A percentile compares a stretch with the other conserved stretches of the same genome.
Conservation (phyloP, 2,329 filamentous ascomycete species). For the Coniella lustricola region DNA sequence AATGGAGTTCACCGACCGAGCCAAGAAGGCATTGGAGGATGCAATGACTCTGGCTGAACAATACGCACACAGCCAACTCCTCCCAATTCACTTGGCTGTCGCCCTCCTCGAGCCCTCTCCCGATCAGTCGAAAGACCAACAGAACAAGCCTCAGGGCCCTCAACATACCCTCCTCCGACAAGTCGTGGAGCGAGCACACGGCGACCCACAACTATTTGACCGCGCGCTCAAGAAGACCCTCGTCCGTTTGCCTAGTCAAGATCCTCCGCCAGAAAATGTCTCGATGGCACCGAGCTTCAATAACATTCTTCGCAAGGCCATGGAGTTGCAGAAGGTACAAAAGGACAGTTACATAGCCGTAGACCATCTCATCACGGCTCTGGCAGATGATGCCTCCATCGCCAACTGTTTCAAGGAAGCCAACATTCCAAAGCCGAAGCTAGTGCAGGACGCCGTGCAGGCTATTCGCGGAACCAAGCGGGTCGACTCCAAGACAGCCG, state of each 20-base stretch:
- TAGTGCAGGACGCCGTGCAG: slow-evolving; percentile 84
- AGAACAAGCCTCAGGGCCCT: slow-evolving; percentile 60
- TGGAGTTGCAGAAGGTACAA: slow-evolving; percentile 92
- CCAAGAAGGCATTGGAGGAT: slow-evolving; percentile 82
- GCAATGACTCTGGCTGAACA: slow-evolving; percentile 82
- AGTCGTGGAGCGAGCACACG: slow-evolving; percentile 87
- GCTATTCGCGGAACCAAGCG: slow-evolving; percentile 87
- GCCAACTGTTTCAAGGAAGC: slow-evolving; percentile 71
- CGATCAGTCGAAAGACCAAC: slow-evolving; percentile 75
- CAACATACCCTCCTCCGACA: slow-evolving; percentile 81
- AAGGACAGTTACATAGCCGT: slow-evolving; percentile 93
- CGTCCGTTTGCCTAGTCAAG: slow-evolving; percentile 86
- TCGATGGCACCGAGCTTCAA: slow-evolving; percentile 76
- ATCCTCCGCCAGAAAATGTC: slow-evolving; percentile 85
- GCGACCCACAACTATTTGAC: slow-evolving; percentile 83
- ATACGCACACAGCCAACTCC: slow-evolving; percentile 84
- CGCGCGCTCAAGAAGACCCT: slow-evolving; percentile 85
- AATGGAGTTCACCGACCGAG: slow-evolving; percentile 91
- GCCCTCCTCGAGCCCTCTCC: slow-evolving; percentile 69
- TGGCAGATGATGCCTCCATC: slow-evolving; percentile 72
- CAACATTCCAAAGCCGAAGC: slow-evolving; percentile 85
- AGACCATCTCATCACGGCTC: slow-evolving; percentile 83
- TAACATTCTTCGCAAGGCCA: slow-evolving; percentile 74
- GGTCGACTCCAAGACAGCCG: slow-evolving; percentile 93
- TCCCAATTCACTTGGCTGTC: slow-evolving; percentile 83